A percentile compares a stretch with the other conserved stretches of the same genome.
These are phyloP conservation scores for Komagataella pseudopastoris DNA, from an alignment of 805 yeast species.

Conservation along the genomic window DNA sequence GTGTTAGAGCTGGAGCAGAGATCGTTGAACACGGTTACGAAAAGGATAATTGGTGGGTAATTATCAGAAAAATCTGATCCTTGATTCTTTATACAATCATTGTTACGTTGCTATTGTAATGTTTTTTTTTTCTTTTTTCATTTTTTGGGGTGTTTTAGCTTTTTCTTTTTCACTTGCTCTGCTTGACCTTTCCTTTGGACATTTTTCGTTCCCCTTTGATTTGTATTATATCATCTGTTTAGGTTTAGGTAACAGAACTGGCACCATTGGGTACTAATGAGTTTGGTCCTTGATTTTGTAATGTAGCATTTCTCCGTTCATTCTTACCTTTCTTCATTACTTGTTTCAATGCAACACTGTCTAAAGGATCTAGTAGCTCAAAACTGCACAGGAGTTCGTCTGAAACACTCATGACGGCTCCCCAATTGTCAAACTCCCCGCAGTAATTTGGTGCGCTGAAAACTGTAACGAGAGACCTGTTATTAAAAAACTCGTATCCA, in stretches of 20 bases:
- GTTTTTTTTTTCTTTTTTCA: background rate
- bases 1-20: conserved; percentile 53
- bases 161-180: background rate
- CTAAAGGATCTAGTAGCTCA: conserved; percentile 88
- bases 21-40: conserved; percentile 74
- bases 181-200: background rate
- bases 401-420: conserved; percentile 94
- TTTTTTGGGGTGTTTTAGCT: background rate
- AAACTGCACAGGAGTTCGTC: conserved; percentile 88
- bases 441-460: conserved; percentile 69
- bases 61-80: conserved; percentile 20
- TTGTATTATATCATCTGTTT: background rate
- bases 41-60: conserved; percentile 88
- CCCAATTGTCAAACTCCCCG: conserved; percentile 89
- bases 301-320: conserved; percentile 55
- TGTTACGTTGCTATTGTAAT: background rate
- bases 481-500: conserved; percentile 68
- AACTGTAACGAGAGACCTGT: conserved; percentile 57
- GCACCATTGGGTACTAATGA: background rate
- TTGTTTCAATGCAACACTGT: conserved; percentile 83
- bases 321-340: conserved; percentile 90
- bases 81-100: background rate
- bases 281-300: conserved; percentile 3
- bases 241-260: background rate
- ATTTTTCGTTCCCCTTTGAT: background rate